phyloP scores from a whole-genome alignment of 2,329 filamentous ascomycete species.

The Hymenoscyphus fraxineus region DNA sequence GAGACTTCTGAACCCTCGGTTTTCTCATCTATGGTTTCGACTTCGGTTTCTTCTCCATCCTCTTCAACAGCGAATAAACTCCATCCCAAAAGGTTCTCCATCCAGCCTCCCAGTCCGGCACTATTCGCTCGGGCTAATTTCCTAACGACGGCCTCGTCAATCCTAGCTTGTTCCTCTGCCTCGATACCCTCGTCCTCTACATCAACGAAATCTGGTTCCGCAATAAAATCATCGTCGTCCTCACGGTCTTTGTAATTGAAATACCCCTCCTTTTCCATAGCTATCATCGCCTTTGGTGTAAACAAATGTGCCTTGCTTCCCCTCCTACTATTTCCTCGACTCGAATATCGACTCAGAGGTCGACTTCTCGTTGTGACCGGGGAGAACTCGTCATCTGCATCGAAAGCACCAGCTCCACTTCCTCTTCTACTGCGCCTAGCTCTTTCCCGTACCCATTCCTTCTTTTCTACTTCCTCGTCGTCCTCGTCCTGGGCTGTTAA shows the following conservation, averaged over 20 bases:
- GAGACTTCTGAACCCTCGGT: slow-evolving; percentile 33
- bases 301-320: slow-evolving; percentile 31
- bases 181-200: slow-evolving; percentile 53
- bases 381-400: slow-evolving; percentile 38
- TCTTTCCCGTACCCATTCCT: slow-evolving; percentile 49
- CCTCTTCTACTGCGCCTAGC: slow-evolving; percentile 31
- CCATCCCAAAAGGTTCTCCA: slow-evolving; percentile 57
- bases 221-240: slow-evolving; percentile 38
- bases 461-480: slow-evolving; percentile 50
- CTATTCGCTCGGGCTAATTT: slow-evolving; percentile 53
- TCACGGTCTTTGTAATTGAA: slow-evolving; percentile 35
- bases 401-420: slow-evolving; percentile 27
- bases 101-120: slow-evolving; percentile 53
- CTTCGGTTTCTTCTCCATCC: slow-evolving; percentile 49
- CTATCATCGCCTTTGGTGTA: slow-evolving; percentile 45
- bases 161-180: slow-evolving; percentile 47
- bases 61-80: slow-evolving; percentile 60
- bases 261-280: slow-evolving; percentile 44
- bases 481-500: slow-evolving; percentile 49
- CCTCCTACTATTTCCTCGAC: slow-evolving; percentile 38
- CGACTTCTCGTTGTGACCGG: slow-evolving; percentile 40
- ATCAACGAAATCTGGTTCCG: slow-evolving; percentile 61
- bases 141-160: slow-evolving; percentile 57
- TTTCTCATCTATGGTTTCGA: slow-evolving; percentile 39
- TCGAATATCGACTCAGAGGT: slow-evolving; percentile 45